Base-by-base conservation (phyloP, 257 asterid genomes). In the Solanum tacnaense region DNA sequence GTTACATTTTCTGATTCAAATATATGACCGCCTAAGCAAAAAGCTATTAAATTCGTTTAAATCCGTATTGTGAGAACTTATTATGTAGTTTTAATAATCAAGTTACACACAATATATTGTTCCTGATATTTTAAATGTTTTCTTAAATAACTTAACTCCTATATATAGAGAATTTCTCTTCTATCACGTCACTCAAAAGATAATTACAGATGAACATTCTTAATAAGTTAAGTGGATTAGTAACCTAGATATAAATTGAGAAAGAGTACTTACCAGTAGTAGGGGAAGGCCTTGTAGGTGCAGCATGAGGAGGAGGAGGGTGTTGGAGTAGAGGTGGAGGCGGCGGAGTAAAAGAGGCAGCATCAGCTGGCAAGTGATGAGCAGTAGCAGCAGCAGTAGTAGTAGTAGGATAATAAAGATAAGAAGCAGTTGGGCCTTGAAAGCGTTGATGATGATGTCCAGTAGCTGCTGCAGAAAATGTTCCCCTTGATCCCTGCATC, bases 341-440 rank as follows among this genome's bases (percentile, higher is more conserved):
- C 12, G 88, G 93, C 56, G 92, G 93, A 78, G 93, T 90, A 89
- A 86, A 93, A 36, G 94, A 9, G 86, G 89, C 68, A 46, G 81
- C 58, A 76, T 92, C 87, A 73, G 94, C 71, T 86, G 90, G 91
- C 90, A 89, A 88, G 88, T 74, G 83, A 73, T 90, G 97, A 49
- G 67, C 62, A 49, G 60, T 0, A 15, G 60, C 60, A 5, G 78
- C 3, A 68, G 87, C 13, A 38, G 87, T 13, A 72, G 98, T 2
- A 68, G 87, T 84, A 38, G 87, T 13, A 73, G 98, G 98, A 90
- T 96, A 96, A 92, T 96, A 96, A 58, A 94, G 89, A 89, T 93
- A 94, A 71, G 98, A 87, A n/a, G 85, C 13, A 13, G 84, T 16
- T n/a, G 96, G 95, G 38, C 93, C 95, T 86, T 93, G 97, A 86